phyloP scores from a whole-genome alignment of 129 eudicot genomes.

The Chrysanthemum makinoi region DNA sequence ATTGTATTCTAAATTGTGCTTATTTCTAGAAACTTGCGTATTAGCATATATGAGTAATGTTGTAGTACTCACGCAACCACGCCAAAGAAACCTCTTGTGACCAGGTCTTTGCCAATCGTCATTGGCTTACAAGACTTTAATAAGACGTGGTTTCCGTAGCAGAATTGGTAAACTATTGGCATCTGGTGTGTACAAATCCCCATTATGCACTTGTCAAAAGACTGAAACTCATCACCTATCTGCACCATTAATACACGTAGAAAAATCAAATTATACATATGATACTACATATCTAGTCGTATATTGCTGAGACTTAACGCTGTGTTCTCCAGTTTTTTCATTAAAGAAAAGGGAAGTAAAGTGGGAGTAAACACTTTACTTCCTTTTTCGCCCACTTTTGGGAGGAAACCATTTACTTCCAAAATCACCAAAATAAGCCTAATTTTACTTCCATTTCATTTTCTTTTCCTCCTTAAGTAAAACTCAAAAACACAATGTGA shows the following conservation, averaged over 20 bases:
- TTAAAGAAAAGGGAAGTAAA: too few species aligned
- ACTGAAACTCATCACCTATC: constrained; percentile 55
- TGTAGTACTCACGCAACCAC: constrained; percentile 38
- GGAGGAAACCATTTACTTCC: too few species aligned
- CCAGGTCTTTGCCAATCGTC: constrained; percentile 56
- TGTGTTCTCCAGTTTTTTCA: too few species aligned
- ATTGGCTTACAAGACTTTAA: constrained; percentile 61
- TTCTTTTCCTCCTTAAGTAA: too few species aligned
- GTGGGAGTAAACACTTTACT: too few species aligned
- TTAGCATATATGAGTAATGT: constrained; percentile 39
- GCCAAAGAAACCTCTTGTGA: constrained; percentile 60
- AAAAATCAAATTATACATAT: background rate
- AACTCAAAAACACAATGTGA: too few species aligned
- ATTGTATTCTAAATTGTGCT: background rate
- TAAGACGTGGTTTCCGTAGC: constrained; percentile 41
- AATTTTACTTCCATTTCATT: too few species aligned
- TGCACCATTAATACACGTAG: constrained; percentile 34
- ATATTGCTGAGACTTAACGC: background rate
- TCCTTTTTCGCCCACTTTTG: too few species aligned
- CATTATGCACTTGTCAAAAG: constrained; percentile 57
- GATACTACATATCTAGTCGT: background rate
- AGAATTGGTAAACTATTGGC: constrained; percentile 37
- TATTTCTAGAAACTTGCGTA: background rate
- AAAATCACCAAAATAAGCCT: too few species aligned
- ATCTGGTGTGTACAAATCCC: constrained; percentile 46